These are phyloP conservation scores for Prunus davidiana DNA, from an alignment of 306 rosid species.

Conservation along the genomic window DNA sequence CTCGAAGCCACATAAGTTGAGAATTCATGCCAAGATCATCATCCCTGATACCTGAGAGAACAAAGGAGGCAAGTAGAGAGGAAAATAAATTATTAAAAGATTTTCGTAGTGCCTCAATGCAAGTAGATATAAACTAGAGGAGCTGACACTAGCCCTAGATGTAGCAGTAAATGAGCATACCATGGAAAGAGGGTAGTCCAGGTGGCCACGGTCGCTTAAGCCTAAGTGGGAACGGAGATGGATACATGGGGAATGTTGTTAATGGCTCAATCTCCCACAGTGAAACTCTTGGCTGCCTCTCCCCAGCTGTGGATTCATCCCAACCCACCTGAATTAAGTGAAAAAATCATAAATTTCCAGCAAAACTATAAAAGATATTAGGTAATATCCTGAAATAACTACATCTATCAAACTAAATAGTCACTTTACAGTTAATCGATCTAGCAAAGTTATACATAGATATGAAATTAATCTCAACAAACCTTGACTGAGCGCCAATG, in stretches of 20 bases:
- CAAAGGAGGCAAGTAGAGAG: constrained; percentile 1
- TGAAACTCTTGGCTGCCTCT: constrained; percentile 95
- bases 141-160: constrained; percentile 1
- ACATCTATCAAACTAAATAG: not conserved
- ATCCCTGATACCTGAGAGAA: constrained; percentile 74
- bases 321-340: constrained; percentile 80
- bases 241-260: constrained; percentile 97
- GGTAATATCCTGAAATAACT: constrained; percentile 5
- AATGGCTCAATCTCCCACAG: constrained; percentile 97
- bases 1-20: constrained; percentile 78
- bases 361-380: not conserved
- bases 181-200: constrained; percentile 81
- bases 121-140: constrained; percentile 3
- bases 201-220: constrained; percentile 96
- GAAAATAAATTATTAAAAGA: not conserved
- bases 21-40: constrained; percentile 74
- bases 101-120: not conserved
- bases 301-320: constrained; percentile 99
- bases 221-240: constrained; percentile 86
- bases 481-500: constrained; percentile 99
- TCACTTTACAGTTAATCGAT: not conserved
- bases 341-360: not conserved
- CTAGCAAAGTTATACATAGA: not conserved
- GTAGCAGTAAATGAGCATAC: constrained; percentile 37
- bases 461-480: constrained; percentile 17